These are phyloP conservation scores for Tephrocybe sp. DNA, from an alignment of 768 basidiomycete genomes.

Conservation along the genomic window DNA sequence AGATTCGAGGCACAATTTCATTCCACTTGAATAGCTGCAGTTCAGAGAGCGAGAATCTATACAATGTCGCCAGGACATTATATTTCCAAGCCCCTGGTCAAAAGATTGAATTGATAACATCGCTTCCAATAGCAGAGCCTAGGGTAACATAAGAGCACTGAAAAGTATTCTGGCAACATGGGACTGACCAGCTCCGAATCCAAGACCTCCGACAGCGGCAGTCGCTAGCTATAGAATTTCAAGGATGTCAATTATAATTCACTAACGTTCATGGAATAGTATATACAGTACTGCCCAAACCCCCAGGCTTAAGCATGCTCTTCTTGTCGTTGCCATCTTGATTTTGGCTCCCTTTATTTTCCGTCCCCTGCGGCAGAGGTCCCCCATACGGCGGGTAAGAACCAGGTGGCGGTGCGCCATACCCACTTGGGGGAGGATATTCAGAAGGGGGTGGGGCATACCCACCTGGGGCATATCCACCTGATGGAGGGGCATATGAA, in stretches of 20 bases:
- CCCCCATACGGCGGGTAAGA: conserved; percentile 9
- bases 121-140: conserved; percentile 45
- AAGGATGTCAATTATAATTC: background rate
- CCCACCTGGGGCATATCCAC: background rate
- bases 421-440: conserved; percentile 7
- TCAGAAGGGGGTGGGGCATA: conserved; percentile 2
- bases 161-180: background rate
- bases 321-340: conserved; percentile 41
- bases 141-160: background rate
- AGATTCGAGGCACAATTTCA: too few relatives aligned
- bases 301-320: conserved; percentile 38
- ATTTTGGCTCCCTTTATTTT: conserved; percentile 15
- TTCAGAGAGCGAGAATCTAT: too few relatives aligned
- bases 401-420: conserved; percentile 11
- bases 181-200: conserved; percentile 65
- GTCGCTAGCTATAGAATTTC: conserved; percentile 38
- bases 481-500: conserved; percentile 3
- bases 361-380: background rate
- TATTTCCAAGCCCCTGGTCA: conserved; percentile 15
- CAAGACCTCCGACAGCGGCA: conserved; percentile 62
- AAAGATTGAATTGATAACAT: conserved; percentile 46
- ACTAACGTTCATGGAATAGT: conserved; percentile 1
- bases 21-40: too few relatives aligned
- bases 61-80: too few relatives aligned
- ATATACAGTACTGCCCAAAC: conserved; percentile 50